Evolutionary conservation across 2,329 filamentous ascomycete species (phyloP).

Genomic region (Ascochyta pisi): DNA sequence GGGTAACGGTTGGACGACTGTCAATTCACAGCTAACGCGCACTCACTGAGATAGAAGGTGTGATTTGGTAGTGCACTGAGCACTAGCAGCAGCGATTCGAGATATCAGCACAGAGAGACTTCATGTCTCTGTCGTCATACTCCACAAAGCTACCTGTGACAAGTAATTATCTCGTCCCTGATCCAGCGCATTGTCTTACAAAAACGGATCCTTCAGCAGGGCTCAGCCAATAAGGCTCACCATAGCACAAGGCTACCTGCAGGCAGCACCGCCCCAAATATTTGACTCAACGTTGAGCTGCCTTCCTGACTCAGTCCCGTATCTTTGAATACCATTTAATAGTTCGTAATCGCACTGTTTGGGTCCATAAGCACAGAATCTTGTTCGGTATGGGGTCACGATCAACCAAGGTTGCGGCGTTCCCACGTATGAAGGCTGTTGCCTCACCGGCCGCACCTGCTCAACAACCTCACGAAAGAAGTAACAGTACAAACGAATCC

Average conservation of each 20-base stretch:
- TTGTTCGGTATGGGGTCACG: constrained; percentile 36
- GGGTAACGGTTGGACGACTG: background rate
- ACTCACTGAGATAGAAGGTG: no score
- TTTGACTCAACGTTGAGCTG: constrained; percentile 30
- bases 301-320: constrained; percentile 27
- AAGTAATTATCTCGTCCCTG: background rate
- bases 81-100: background rate
- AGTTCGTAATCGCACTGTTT: background rate
- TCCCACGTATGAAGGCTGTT: constrained; percentile 24
- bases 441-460: constrained; percentile 20
- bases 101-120: background rate
- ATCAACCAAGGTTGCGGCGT: constrained; percentile 31
- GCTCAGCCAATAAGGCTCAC: constrained; percentile 27
- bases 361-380: background rate
- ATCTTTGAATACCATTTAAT: constrained; percentile 8
- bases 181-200: background rate
- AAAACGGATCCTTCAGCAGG: constrained; percentile 2
- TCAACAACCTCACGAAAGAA: constrained; percentile 17
- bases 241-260: constrained; percentile 33
- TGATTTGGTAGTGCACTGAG: background rate
- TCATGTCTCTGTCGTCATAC: background rate
- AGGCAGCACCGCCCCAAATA: constrained; percentile 33
- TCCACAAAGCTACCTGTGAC: background rate
- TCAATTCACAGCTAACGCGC: no score
- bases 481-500: constrained; percentile 16